phyloP scores from a whole-genome alignment of 2,329 filamentous ascomycete species.

The Alternaria sp. region DNA sequence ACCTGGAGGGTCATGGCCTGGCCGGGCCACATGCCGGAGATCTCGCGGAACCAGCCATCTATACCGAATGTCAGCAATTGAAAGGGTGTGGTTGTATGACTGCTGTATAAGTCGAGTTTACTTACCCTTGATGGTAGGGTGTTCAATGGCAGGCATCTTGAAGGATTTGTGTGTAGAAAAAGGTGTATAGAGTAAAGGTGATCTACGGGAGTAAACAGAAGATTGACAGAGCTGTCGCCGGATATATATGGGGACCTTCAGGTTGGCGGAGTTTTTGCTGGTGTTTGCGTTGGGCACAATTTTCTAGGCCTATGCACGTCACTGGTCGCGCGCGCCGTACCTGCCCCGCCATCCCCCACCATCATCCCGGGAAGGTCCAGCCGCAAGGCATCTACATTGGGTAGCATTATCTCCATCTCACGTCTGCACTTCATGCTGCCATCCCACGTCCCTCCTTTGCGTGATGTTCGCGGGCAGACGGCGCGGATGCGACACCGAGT shows the following conservation, averaged over 20 bases:
- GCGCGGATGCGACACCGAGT: neutral
- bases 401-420: neutral
- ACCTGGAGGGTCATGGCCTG: constrained; percentile 93
- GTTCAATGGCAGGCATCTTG: constrained; percentile 71
- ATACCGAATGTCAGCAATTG: constrained; percentile 12
- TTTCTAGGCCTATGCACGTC: constrained; percentile 24
- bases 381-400: constrained; percentile 10
- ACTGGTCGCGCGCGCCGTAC: constrained; percentile 21
- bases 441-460: neutral
- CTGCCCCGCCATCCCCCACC: constrained; percentile 19
- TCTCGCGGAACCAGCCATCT: constrained; percentile 99
- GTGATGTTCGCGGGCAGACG: neutral
- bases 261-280: constrained; percentile 25
- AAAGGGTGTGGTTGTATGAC: neutral
- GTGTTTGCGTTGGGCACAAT: constrained; percentile 17
- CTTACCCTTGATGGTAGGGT: constrained; percentile 78
- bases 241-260: constrained; percentile 31
- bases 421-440: neutral
- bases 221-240: constrained; percentile 16
- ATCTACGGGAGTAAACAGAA: constrained; percentile 15
- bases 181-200: neutral
- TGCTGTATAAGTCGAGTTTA: neutral
- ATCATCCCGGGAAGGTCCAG: constrained; percentile 14
- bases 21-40: constrained; percentile 98
- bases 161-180: constrained; percentile 4